These are phyloP conservation scores for Aspergillus quadrilineatus DNA, from an alignment of 2,329 filamentous ascomycete genomes.

Conservation along the genomic window DNA sequence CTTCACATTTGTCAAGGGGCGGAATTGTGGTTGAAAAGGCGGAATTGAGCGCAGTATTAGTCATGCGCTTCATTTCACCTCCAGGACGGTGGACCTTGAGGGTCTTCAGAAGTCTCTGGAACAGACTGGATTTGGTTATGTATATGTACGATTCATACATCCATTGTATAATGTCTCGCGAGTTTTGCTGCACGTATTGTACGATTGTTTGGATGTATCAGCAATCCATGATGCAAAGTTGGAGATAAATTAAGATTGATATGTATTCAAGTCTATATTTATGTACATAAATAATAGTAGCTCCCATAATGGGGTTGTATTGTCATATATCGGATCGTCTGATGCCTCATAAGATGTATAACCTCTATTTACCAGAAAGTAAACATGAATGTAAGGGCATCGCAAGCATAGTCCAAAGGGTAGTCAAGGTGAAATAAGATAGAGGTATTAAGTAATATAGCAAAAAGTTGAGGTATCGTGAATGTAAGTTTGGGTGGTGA, in stretches of 20 bases:
- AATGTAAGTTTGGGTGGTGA: neutral
- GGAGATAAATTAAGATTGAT: too few relatives aligned
- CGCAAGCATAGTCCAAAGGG: conserved; percentile 3
- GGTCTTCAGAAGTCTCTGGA: too few relatives aligned
- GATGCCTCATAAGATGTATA: conserved; percentile 8
- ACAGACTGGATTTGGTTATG: too few relatives aligned
- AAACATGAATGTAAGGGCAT: neutral
- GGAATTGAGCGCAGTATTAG: neutral
- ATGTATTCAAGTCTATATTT: too few relatives aligned
- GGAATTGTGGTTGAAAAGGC: neutral
- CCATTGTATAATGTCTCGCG: too few relatives aligned
- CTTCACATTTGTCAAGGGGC: conserved; percentile 10
- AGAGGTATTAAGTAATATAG: conserved; percentile 7
- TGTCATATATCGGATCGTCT: conserved; percentile 1
- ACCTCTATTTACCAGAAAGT: conserved; percentile 6
- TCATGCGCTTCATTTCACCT: neutral
- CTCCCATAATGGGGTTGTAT: neutral
- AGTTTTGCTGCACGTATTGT: too few relatives aligned
- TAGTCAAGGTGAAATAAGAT: neutral
- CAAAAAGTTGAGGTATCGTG: neutral
- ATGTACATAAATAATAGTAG: neutral
- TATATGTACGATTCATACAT: too few relatives aligned
- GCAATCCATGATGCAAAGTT: too few relatives aligned
- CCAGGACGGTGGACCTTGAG: too few relatives aligned
- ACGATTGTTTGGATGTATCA: too few relatives aligned